phyloP scores from a whole-genome alignment of 352 stramenopile species.

The Phytophthora lateralis region DNA sequence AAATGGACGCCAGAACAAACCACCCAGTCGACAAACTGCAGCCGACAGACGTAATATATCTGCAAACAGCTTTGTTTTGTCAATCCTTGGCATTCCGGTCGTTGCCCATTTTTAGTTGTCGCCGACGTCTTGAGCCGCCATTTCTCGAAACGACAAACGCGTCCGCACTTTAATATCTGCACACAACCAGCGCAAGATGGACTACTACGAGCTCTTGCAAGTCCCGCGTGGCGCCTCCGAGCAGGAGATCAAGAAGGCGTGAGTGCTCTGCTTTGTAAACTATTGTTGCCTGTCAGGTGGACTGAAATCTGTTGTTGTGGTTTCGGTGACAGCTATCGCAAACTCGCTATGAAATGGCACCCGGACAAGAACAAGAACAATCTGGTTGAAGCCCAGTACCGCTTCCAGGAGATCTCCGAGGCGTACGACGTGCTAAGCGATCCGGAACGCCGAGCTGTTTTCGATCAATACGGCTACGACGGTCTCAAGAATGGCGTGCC shows the following conservation, averaged over 20 bases:
- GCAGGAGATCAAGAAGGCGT: conserved; percentile 94
- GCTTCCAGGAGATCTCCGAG: conserved; percentile 95
- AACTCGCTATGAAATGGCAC: conserved; percentile 94
- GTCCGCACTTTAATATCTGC: background rate
- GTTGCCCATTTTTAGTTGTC: conserved; percentile 27
- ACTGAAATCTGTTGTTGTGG: conserved; percentile 5
- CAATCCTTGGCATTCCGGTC: conserved; percentile 1
- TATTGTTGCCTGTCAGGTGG: background rate
- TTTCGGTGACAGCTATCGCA: conserved; percentile 77
- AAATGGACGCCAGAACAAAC: conserved; percentile 16
- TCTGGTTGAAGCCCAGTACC: conserved; percentile 82
- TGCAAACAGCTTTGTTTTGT: conserved; percentile 27
- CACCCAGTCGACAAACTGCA: conserved; percentile 18
- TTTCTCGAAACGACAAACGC: conserved; percentile 32
- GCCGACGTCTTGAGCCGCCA: conserved; percentile 7
- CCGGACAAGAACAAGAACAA: conserved; percentile 95
- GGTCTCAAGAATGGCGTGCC: conserved; percentile 91
- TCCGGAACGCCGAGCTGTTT: conserved; percentile 90
- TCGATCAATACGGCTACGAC: conserved; percentile 95
- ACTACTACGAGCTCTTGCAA: conserved; percentile 93
- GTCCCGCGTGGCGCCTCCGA: conserved; percentile 80
- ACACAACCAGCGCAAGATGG: conserved; percentile 40
- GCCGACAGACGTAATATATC: conserved; percentile 40
- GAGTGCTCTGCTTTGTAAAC: background rate
- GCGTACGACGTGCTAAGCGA: conserved; percentile 95